Conservation (phyloP, 2,329 filamentous ascomycete species). For the Leptographium radiaticola region DNA sequence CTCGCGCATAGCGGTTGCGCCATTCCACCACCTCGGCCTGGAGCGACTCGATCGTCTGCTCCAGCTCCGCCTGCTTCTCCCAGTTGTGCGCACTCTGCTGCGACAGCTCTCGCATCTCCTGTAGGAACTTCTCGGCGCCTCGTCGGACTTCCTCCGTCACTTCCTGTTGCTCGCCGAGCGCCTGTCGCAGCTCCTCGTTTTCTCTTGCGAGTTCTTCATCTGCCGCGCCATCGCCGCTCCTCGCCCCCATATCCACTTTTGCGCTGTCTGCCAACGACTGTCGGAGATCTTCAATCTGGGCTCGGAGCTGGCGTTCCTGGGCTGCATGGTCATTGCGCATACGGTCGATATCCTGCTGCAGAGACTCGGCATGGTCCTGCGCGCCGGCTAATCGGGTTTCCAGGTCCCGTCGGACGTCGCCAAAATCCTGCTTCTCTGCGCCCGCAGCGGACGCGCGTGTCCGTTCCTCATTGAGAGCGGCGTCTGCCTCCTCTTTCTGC, state of each 20-base stretch:
- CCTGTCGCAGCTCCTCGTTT: constrained; percentile 53
- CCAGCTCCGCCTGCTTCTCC: constrained; percentile 70
- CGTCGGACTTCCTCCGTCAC: constrained; percentile 77
- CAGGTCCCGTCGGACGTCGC: constrained; percentile 49
- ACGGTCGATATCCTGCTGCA: constrained; percentile 67
- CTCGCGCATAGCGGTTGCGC: constrained; percentile 77
- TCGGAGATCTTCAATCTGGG: constrained; percentile 45
- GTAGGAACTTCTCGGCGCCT: constrained; percentile 70
- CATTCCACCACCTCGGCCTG: constrained; percentile 79
- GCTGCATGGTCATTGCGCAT: constrained; percentile 55
- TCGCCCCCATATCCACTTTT: background rate
- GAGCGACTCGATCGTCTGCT: constrained; percentile 59
- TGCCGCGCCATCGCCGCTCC: constrained; percentile 16
- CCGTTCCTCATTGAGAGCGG: constrained; percentile 45
- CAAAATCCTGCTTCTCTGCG: constrained; percentile 58
- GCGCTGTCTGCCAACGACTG: constrained; percentile 18
- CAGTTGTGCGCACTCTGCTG: constrained; percentile 65
- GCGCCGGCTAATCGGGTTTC: constrained; percentile 64
- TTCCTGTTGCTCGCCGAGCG: constrained; percentile 61
- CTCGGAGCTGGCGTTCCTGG: constrained; percentile 48
- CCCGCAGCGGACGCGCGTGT: constrained; percentile 36
- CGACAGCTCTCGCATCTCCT: constrained; percentile 81
- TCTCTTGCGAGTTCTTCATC: constrained; percentile 49
- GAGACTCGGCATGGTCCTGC: constrained; percentile 61
- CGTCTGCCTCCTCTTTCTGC: constrained; percentile 59